Evolutionary conservation across 2,329 filamentous ascomycete species (phyloP), one percentile per base, ranked within the genome.

Genomic region (Fusarium goolgardi): DNA sequence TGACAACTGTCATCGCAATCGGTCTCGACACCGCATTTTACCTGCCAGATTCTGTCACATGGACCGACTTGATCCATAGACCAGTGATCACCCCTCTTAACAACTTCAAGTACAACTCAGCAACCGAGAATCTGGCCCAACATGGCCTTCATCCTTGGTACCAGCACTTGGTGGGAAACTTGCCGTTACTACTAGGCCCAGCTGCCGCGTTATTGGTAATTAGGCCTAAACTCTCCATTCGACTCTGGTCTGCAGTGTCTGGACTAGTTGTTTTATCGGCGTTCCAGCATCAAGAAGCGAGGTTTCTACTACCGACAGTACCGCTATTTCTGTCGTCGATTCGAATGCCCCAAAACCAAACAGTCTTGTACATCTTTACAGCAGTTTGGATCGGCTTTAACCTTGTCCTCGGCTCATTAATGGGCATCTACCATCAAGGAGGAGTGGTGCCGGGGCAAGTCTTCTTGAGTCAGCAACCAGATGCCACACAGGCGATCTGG

Each of bases 1-100:
- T 90, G 50, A 94, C 93, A 51, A 83, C 89, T 46, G 83, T 88
- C 59, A 78, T 95, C 67, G 95, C 94, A 40, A 86, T 97, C 71
- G 86, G 88, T 58, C 84, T 93, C 58, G 96, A 99, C 78, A 98
- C 95, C 5, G 86, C 88, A 45, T 97, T 96, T 78, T 97, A 97
- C 77, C 82, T 86, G 45, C 76, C 84, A 59, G 83, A 86, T 59
- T 84, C 88, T 54, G 85, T 92, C 59, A 86, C 86, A 37, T 90
- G 91, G 83, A 81, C 83, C 21, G 86, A 89, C 64, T 79, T 95
- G 31, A 81, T 91, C 70, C 79, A 80, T 29, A 82, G 85, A 55
- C 92, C 92, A 1, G 85, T 91, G 49, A 88, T 95, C 67, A 93
- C 92, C 8, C 91, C 91, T 12, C 81, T 93, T 58, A 94, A 95